Base-by-base conservation (phyloP, 495 filamentous ascomycete species). In the Penicillium maclennaniae region DNA sequence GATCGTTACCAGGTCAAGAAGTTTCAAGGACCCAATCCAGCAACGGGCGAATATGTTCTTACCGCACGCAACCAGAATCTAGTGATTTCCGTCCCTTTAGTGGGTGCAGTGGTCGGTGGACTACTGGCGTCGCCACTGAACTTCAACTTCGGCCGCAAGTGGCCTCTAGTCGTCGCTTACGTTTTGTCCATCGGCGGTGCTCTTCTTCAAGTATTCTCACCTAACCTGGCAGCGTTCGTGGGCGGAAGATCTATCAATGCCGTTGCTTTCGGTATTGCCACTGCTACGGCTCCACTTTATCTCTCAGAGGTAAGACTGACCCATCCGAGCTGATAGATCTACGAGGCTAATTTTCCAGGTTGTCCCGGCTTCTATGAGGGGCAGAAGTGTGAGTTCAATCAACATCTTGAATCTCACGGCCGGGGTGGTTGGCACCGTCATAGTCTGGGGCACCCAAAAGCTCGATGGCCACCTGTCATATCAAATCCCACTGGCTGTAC, bases 11-110 rank as follows among this genome's bases (percentile, higher is more conserved):
- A 72, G 69, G 66, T 72, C 5, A 58, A 56, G 27, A 66, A 62
- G 20, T 73, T 65, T 27, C 69, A 73, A 59, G 69, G 70, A 17
- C 55, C 49, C 9, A 65, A 70, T 28, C 61, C 61, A 25, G 58
- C 28, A 6, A 63, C 61, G 10, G 62, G 63, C 20, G 51, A 34
- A 31, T 58, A 60, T 10, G 59, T 60, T 34, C 57, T 73, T 15
- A 69, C 65, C 6, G 70, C 69, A 8, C 70, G 64, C 46, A 73
- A 73, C 41, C 69, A 71, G 31, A 66, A 67, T 34, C 43, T 73
- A 17, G 46, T 73, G 38, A 69, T 73, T 38, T 73, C 67, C 10
- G 48, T 71, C 8, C 69, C 70, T 6, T 51, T 73, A 17, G 67
- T 70, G 20, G 67, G 63, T 19, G 68, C 67, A 19, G 61, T 69